Evolutionary conservation across 169 alveolate genomes (phyloP).

Genomic region (Theileria orientalis): DNA sequence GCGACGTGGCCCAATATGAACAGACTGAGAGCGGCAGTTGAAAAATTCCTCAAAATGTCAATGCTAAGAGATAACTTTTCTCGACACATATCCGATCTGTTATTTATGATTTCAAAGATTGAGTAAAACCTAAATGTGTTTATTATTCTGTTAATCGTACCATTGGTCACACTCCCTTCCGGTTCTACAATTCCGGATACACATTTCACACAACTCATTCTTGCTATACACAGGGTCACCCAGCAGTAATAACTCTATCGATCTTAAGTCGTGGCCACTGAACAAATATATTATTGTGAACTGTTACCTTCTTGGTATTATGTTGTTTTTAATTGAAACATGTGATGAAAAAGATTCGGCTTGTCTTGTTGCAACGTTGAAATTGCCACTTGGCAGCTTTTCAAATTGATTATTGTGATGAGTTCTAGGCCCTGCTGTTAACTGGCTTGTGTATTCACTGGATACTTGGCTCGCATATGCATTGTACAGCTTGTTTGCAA

Average conservation of each 20-base stretch:
- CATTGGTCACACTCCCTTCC: constrained; percentile 24
- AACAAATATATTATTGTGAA: background rate
- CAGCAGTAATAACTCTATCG: constrained; percentile 51
- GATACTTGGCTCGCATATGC: constrained; percentile 64
- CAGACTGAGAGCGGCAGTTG: constrained; percentile 56
- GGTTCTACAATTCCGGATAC: constrained; percentile 1
- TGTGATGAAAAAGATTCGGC: constrained; percentile 51
- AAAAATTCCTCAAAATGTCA: constrained; percentile 51
- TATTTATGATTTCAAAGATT: constrained; percentile 28
- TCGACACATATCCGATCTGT: background rate
- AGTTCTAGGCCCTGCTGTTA: constrained; percentile 12
- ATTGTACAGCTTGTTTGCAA: constrained; percentile 53
- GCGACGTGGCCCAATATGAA: constrained; percentile 58
- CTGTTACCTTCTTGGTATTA: constrained; percentile 45
- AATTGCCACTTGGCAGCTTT: no score
- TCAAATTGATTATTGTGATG: no score
- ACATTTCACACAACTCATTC: constrained; percentile 32
- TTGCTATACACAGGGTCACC: constrained; percentile 13
- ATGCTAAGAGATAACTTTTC: constrained; percentile 13
- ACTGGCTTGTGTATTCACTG: constrained; percentile 14
- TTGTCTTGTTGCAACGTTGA: background rate
- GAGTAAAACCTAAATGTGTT: constrained; percentile 45
- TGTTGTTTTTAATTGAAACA: constrained; percentile 41
- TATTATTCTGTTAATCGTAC: constrained; percentile 1
- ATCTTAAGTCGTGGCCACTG: constrained; percentile 60